Conservation (phyloP, 2,329 filamentous ascomycete genomes). For the Neocatenulostroma microsporum region DNA sequence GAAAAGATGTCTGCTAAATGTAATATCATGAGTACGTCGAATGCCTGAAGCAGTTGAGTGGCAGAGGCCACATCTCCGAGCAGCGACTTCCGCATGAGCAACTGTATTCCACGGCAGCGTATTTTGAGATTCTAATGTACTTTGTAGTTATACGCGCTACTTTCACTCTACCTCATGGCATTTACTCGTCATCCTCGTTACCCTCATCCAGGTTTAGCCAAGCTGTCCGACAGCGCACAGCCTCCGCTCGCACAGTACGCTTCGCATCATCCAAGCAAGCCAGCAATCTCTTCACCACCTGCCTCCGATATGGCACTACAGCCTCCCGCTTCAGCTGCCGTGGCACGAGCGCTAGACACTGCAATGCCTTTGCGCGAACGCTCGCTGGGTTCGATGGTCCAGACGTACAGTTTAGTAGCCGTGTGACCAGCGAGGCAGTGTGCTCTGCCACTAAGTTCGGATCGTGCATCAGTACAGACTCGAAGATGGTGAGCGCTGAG, state of each 20-base stretch:
- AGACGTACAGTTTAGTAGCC: conserved; percentile 45
- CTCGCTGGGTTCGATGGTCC: conserved; percentile 26
- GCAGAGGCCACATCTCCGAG: too few species aligned
- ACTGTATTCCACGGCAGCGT: too few species aligned
- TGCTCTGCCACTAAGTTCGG: conserved; percentile 49
- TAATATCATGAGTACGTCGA: too few species aligned
- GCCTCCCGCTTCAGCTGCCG: conserved; percentile 42
- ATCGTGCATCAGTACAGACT: conserved; percentile 51
- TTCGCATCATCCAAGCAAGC: conserved; percentile 55
- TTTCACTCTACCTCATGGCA: not conserved
- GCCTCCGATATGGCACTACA: conserved; percentile 49
- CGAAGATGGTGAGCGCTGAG: conserved; percentile 53
- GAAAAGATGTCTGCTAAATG: too few species aligned
- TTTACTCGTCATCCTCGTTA: conserved; percentile 45
- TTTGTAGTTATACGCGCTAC: not conserved
- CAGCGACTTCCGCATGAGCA: too few species aligned
- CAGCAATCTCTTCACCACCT: conserved; percentile 50
- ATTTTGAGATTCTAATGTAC: too few species aligned
- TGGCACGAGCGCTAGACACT: conserved; percentile 43
- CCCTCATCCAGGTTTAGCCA: conserved; percentile 54
- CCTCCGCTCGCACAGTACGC: conserved; percentile 54
- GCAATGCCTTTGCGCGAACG: conserved; percentile 43
- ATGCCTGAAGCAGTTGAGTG: too few species aligned
- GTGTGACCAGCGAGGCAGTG: conserved; percentile 48
- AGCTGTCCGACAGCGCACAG: conserved; percentile 52